These are phyloP conservation scores for Phoma sp. DNA, from an alignment of 2,329 filamentous ascomycete species.

Conservation along the genomic window DNA sequence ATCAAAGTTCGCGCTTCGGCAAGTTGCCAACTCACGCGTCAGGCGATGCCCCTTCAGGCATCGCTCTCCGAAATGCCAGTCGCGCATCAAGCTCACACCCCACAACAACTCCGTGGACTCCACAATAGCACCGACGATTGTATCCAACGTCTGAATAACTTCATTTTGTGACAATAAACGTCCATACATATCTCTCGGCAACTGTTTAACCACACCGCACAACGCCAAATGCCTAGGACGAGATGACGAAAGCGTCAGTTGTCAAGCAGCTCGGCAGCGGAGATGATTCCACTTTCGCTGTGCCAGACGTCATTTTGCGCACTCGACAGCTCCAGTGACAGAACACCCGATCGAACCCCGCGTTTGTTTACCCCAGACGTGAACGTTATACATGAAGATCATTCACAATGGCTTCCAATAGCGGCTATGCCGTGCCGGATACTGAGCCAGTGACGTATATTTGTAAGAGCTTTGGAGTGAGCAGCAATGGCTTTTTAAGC, in stretches of 20 bases:
- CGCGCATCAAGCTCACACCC: conserved; percentile 7
- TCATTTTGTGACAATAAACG: background rate
- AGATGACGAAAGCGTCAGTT: background rate
- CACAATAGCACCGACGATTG: conserved; percentile 7
- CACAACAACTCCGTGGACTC: conserved; percentile 10
- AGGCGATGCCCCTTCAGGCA: conserved; percentile 15
- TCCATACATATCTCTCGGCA: background rate
- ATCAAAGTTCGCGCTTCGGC: conserved; percentile 10
- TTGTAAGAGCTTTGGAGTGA: background rate
- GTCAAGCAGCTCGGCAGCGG: conserved; percentile 5
- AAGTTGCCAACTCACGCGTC: conserved; percentile 7
- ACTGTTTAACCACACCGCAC: background rate
- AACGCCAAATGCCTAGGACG: background rate
- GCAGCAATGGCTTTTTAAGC: conserved; percentile 6
- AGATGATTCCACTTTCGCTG: background rate
- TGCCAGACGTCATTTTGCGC: conserved; percentile 10
- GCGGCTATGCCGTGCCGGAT: conserved; percentile 2
- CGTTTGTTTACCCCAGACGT: conserved; percentile 11
- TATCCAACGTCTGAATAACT: background rate
- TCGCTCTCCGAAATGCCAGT: conserved; percentile 9
- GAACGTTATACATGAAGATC: background rate
- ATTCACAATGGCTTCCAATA: conserved; percentile 4
- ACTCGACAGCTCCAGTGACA: conserved; percentile 13
- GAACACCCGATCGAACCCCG: conserved; percentile 10
- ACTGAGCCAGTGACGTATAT: conserved; percentile 11